Base-by-base conservation (phyloP, 2,329 filamentous ascomycete species). In the Dactylella cylindrospora region DNA sequence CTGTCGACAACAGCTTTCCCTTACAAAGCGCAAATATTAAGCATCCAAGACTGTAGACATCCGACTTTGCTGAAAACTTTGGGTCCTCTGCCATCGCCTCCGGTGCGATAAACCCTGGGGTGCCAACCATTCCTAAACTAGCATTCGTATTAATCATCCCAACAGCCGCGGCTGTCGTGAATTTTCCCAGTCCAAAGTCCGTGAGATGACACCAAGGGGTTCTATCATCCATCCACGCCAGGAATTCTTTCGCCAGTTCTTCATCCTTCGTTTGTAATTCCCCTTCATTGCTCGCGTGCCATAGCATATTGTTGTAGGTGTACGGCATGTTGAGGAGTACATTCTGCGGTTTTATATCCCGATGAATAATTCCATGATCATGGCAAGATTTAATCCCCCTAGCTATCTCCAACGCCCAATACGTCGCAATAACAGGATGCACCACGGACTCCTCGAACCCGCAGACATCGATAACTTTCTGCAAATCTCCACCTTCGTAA, bases 311-410 rank as follows among this genome's bases (percentile, higher is more conserved):
- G 22, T 60, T 60, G 23, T 26, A 60, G 3, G 20, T 15, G 15
- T 44, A 60, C 4, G 44, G 38, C 20, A 51, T 51, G 3, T 13
- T 32, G 12, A 60, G 19, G 5, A 60, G 45, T 1, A 60, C 39
- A 40, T 60, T 60, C 1, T 31, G 45, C 1, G 45, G 45, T 12
- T 60, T 60, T 19, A 60, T 26, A 40, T 60, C 53, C 23, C 53
- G 15, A 40, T 60, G 53, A 23, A 51, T 44, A 22, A 60, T 60
- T 7, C 39, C 45, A 39, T 43, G 45, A 28, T 60, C 53, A 31
- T 60, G 53, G 29, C 45, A 60, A 20, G 53, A 45, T n/a, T 51
- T 60, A 7, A 60, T 17, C 2, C 53, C 53, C 25, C 45, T 60
- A 8, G 45, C 53, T 9, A 60, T 41, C 25, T 60, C 53, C 45